Evolutionary conservation across 306 rosid species (phyloP).

Genomic region (Erythrophleum fordii): DNA sequence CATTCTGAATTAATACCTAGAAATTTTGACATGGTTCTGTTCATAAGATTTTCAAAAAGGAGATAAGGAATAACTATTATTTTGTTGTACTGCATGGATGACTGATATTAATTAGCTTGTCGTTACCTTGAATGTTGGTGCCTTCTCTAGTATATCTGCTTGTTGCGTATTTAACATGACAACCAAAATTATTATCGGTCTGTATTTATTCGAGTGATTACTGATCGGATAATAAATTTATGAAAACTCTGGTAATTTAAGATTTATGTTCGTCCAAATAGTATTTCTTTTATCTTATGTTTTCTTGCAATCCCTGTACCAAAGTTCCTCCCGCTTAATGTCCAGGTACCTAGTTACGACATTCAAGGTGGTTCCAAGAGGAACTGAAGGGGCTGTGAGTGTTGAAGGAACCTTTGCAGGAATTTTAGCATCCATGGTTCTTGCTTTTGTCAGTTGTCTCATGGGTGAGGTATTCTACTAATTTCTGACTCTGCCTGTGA

Average conservation of each 20-base stretch:
- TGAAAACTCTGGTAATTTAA: constrained; percentile 3
- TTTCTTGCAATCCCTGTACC: background rate
- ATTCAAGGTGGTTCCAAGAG: constrained; percentile 92
- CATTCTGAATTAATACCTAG: constrained; percentile 1
- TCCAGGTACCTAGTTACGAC: constrained; percentile 90
- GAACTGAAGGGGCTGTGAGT: constrained; percentile 98
- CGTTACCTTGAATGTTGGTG: constrained; percentile 8
- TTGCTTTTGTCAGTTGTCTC: constrained; percentile 68
- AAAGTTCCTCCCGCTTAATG: constrained; percentile 25
- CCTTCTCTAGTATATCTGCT: constrained; percentile 16
- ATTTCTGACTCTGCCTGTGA: constrained; percentile 10
- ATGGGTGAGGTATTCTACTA: constrained; percentile 70
- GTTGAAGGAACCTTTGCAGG: constrained; percentile 96
- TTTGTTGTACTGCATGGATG: constrained; percentile 11
- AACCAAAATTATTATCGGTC: background rate
- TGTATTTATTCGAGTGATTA: constrained; percentile 18
- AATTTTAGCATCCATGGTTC: constrained; percentile 74
- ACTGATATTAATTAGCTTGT: constrained; percentile 13
- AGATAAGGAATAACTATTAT: background rate
- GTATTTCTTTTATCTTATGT: constrained; percentile 1
- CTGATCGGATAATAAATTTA: background rate
- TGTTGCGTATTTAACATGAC: constrained; percentile 23
- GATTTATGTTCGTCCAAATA: background rate
- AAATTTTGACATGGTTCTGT: background rate
- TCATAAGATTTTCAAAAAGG: background rate